These are phyloP conservation scores for Hypoxylon sp. DNA, from an alignment of 2,329 filamentous ascomycete species.

Conservation along the genomic window DNA sequence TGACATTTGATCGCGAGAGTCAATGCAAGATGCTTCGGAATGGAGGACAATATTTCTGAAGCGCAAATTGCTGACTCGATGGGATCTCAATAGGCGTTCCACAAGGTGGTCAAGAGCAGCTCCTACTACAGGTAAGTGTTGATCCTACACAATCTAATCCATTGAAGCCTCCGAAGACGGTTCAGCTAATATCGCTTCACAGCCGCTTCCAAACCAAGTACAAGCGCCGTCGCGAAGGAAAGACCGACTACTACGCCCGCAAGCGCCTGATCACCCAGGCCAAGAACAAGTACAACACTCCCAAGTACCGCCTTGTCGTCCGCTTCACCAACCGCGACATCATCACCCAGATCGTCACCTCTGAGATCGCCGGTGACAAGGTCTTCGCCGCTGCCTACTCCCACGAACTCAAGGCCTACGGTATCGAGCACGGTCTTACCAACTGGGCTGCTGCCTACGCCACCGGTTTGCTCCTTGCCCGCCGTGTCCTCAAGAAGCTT, in stretches of 20 bases:
- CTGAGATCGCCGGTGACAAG: conserved; percentile 98
- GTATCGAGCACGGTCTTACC: conserved; percentile 97
- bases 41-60: conserved; percentile 76
- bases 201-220: conserved; percentile 99
- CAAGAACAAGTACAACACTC: conserved; percentile 99
- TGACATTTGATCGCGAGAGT: conserved; percentile 67
- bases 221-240: conserved; percentile 94
- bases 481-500: conserved; percentile 97
- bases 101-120: conserved; percentile 97
- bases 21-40: conserved; percentile 99
- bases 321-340: conserved; percentile 99
- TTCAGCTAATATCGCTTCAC: conserved; percentile 49
- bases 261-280: conserved; percentile 99
- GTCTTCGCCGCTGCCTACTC: conserved; percentile 92
- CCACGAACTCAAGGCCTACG: conserved; percentile 98
- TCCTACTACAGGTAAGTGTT: conserved; percentile 94
- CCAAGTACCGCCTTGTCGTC: conserved; percentile 99
- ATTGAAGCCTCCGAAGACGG: not conserved
- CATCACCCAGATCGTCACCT: conserved; percentile 96
- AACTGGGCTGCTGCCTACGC: conserved; percentile 99
- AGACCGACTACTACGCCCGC: conserved; percentile 99
- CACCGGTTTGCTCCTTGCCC: conserved; percentile 95
- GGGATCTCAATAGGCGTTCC: conserved; percentile 78
- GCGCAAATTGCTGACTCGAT: conserved; percentile 99
- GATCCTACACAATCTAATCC: not conserved